phyloP scores from a whole-genome alignment of 2,329 filamentous ascomycete species.

The Chaetomium sp. region DNA sequence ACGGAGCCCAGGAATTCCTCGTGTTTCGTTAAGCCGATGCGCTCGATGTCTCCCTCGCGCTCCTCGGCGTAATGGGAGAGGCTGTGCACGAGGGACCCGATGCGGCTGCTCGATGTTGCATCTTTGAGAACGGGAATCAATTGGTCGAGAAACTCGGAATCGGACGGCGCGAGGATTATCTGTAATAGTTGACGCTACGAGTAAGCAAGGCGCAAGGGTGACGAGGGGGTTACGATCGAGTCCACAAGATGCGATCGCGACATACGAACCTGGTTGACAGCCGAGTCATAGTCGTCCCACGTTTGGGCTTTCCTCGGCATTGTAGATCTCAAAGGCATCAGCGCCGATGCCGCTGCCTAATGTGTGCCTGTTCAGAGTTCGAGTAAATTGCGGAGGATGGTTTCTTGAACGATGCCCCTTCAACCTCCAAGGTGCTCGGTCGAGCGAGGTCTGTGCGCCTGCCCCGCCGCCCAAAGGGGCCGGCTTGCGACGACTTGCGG shows the following conservation, averaged over 20 bases:
- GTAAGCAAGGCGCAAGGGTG: neutral
- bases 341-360: neutral
- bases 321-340: slow-evolving; percentile 24
- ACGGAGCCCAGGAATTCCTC: slow-evolving; percentile 95
- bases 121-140: slow-evolving; percentile 93
- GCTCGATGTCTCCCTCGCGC: slow-evolving; percentile 88
- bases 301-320: slow-evolving; percentile 52
- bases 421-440: neutral
- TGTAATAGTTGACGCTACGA: slow-evolving; percentile 43
- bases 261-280: slow-evolving; percentile 48
- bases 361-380: neutral
- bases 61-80: slow-evolving; percentile 81
- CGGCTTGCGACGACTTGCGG: neutral
- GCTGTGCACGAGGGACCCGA: slow-evolving; percentile 72
- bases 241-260: neutral
- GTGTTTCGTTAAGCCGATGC: slow-evolving; percentile 91
- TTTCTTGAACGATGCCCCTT: slow-evolving; percentile 19
- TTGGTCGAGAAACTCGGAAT: slow-evolving; percentile 93
- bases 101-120: slow-evolving; percentile 74
- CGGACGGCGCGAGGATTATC: slow-evolving; percentile 91
- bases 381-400: neutral
- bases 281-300: slow-evolving; percentile 51
- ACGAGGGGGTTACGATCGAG: neutral
- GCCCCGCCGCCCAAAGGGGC: neutral
- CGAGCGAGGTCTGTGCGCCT: neutral